Conservation (phyloP, 345 rosid species). For the Populus alba region DNA sequence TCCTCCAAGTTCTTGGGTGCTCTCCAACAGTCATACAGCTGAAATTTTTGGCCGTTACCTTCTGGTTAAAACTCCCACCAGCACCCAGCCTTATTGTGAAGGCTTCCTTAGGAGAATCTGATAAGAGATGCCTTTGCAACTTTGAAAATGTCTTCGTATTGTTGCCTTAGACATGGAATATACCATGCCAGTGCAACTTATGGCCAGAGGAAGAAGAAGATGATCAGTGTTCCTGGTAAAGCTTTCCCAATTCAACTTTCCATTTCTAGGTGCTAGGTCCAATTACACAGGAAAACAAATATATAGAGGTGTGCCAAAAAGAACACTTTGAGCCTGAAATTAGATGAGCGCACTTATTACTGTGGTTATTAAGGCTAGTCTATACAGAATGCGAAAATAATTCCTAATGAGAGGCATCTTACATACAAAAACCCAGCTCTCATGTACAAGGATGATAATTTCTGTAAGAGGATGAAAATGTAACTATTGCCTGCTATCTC, state of each 20-base stretch:
- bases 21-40: neutral
- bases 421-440: slow-evolving; percentile 35
- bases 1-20: neutral
- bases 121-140: neutral
- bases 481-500: slow-evolving; percentile 28
- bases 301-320: neutral
- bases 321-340: neutral
- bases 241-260: neutral
- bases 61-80: neutral
- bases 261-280: neutral
- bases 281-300: neutral
- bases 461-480: slow-evolving; percentile 9
- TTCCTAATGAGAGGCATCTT: slow-evolving; percentile 33
- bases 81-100: neutral
- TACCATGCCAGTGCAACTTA: neutral
- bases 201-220: neutral
- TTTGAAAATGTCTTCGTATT: neutral
- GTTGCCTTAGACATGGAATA: neutral
- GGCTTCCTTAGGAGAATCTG: neutral
- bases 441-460: slow-evolving; percentile 36
- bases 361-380: slow-evolving; percentile 12
- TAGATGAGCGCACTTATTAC: neutral
- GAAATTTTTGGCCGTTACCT: neutral
- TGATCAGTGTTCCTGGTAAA: neutral
- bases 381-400: slow-evolving; percentile 14